Base-by-base conservation (phyloP, 2,329 filamentous ascomycete genomes). In the Pyricularia pennisetigena region DNA sequence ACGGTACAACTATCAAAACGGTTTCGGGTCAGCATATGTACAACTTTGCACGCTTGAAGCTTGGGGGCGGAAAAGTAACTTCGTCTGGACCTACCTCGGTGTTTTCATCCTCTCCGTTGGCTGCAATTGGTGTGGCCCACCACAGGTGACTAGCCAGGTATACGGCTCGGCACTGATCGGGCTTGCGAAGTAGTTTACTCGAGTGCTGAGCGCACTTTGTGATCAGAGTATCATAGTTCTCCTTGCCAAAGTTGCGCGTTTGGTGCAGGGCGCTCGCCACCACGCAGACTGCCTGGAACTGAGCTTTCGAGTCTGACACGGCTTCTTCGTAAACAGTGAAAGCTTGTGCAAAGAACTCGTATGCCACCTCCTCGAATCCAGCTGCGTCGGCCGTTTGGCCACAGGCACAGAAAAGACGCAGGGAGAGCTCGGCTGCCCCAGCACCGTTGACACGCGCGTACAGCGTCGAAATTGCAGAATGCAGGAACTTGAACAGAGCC, bases 261-360 rank as follows among this genome's bases (percentile, higher is more conserved):
- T 93, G 90, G 76, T 97, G 94, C 68, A 99, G 82, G 5, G 92
- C 93, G 68, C 91, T 92, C 2, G 94, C 93, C 74, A 99, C 93
- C 57, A 97, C 90, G 73, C 94, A 97, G 0, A 99, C 95, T 0
- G 95, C 94, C 80, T 99, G 95, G 82, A 98, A 99, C 77, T 99
- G 95, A 16, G 94, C 94, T 77, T 96, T 90, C 20, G 93, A 97
- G 77, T 99, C 96, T 70, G 93, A 95, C 71, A 99, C 91, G 0
- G 93, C 90, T 78, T 99, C 95, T 76, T 99, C 95, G 76, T 99
- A 99, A 9, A 98, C 93, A 0, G 94, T 98, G 74, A 99, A 99
- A 0, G 95, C 94, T 78, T 99, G 95, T 0, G 95, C 95, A 74
- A 97, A 98, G 81, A 96, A 99, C 76, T 99, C 95, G 77, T 99